Conservation (phyloP, 139 green algal genomes). For the Yamagishiella unicocca region DNA sequence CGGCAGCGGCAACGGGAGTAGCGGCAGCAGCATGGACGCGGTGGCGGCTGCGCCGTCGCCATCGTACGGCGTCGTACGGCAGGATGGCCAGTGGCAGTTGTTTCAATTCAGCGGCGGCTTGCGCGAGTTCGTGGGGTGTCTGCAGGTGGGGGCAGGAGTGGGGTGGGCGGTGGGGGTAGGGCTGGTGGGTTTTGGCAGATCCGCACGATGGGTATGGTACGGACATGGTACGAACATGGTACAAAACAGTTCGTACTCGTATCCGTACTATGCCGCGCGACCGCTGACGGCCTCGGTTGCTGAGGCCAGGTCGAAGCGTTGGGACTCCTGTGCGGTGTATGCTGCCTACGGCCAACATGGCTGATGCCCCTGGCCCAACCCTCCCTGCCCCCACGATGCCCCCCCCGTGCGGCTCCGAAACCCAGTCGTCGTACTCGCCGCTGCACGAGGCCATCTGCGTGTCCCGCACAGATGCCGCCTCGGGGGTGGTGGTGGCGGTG, state of each 20-base stretch:
- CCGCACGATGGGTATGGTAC: too few relatives aligned
- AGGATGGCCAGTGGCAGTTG: conserved; percentile 72
- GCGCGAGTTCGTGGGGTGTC: conserved; percentile 88
- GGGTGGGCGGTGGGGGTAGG: neutral
- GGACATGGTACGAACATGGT: too few relatives aligned
- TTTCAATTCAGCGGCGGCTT: conserved; percentile 87
- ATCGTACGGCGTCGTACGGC: conserved; percentile 8
- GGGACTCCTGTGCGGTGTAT: too few relatives aligned
- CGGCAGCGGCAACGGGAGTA: conserved; percentile 28
- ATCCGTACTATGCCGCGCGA: too few relatives aligned
- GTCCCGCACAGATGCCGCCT: conserved; percentile 18
- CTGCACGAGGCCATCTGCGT: conserved; percentile 61
- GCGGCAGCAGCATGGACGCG: conserved; percentile 32
- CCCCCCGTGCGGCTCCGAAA: neutral
- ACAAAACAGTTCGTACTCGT: too few relatives aligned
- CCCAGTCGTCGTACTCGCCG: neutral
- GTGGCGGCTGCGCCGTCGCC: conserved; percentile 2
- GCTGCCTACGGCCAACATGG: too few relatives aligned
- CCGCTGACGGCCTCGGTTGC: too few relatives aligned
- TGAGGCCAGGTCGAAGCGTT: too few relatives aligned
- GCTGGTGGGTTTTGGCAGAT: neutral
- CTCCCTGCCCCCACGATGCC: neutral
- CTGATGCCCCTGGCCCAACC: neutral
- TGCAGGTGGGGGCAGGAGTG: conserved; percentile 48
- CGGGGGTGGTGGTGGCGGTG: conserved; percentile 77